phyloP scores from a whole-genome alignment of 352 stramenopile species.

The Phytophthora lateralis region DNA sequence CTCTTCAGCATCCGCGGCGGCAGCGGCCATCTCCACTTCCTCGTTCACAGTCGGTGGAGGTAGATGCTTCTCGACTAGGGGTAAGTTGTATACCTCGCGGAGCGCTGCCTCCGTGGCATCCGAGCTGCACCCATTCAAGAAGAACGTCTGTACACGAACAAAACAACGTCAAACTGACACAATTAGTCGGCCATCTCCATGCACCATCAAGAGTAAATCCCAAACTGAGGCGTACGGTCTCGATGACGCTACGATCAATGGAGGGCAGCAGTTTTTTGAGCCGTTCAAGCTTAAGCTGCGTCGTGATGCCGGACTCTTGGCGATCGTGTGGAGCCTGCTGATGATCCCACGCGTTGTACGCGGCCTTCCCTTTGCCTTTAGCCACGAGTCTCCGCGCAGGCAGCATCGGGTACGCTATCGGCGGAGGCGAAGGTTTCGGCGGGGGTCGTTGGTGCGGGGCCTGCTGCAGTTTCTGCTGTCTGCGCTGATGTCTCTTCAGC shows the following conservation, averaged over 20 bases:
- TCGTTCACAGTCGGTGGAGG: conserved; percentile 20
- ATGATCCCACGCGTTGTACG: conserved; percentile 41
- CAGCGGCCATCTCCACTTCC: conserved; percentile 31
- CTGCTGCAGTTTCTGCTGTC: conserved; percentile 31
- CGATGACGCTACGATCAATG: conserved; percentile 58
- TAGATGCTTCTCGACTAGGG: conserved; percentile 29
- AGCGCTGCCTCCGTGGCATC: conserved; percentile 68
- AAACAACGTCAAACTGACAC: conserved; percentile 10
- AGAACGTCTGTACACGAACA: conserved; percentile 55
- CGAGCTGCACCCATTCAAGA: conserved; percentile 67
- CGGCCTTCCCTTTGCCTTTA: conserved; percentile 18
- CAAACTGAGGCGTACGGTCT: conserved; percentile 41
- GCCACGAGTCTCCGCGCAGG: conserved; percentile 9
- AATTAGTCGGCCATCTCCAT: conserved; percentile 5
- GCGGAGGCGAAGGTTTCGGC: conserved; percentile 34
- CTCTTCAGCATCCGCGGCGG: conserved; percentile 22
- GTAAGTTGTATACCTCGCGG: conserved; percentile 65
- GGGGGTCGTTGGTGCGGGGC: conserved; percentile 32
- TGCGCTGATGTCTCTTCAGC: conserved; percentile 28
- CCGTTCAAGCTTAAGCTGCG: conserved; percentile 70
- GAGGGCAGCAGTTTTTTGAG: conserved; percentile 60
- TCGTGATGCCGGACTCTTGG: conserved; percentile 58
- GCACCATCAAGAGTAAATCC: background rate
- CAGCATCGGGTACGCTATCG: conserved; percentile 31
- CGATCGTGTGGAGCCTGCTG: conserved; percentile 25